These are phyloP conservation scores for Escallonia herrerae DNA, from an alignment of 129 eudicot genomes.

Conservation along the genomic window DNA sequence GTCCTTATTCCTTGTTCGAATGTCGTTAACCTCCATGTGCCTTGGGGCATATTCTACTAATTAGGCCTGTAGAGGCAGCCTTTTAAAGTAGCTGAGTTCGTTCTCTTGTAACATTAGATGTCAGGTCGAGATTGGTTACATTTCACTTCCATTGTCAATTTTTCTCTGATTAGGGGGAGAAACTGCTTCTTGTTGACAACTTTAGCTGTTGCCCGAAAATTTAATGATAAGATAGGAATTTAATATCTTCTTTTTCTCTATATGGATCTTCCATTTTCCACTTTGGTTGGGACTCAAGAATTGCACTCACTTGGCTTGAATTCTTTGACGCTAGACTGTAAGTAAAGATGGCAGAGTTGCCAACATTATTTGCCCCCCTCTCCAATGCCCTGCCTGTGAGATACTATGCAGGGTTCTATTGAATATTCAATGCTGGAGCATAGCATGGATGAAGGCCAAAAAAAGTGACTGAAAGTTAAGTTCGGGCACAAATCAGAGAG, in stretches of 20 bases:
- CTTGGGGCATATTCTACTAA: conserved; percentile 4
- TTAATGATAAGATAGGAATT: background rate
- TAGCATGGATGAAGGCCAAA: no score
- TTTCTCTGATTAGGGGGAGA: background rate
- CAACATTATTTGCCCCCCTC: no score
- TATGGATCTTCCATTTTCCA: background rate
- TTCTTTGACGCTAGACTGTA: no score
- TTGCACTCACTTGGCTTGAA: no score
- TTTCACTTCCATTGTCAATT: background rate
- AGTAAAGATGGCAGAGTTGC: no score
- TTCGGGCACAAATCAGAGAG: background rate
- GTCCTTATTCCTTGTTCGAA: background rate
- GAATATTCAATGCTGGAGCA: no score
- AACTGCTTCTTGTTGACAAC: background rate
- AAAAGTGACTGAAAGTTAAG: background rate
- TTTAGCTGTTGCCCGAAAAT: background rate
- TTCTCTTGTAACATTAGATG: background rate
- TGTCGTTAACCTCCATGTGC: background rate
- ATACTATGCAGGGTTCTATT: no score
- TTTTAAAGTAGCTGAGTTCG: background rate
- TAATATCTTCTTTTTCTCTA: background rate
- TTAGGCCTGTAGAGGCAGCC: background rate
- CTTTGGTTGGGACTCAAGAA: no score
- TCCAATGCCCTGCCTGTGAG: no score
- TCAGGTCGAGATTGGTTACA: background rate